Evolutionary conservation across 1,284 basidiomycete genomes (phyloP).

Genomic region (Trichosporon faecale): DNA sequence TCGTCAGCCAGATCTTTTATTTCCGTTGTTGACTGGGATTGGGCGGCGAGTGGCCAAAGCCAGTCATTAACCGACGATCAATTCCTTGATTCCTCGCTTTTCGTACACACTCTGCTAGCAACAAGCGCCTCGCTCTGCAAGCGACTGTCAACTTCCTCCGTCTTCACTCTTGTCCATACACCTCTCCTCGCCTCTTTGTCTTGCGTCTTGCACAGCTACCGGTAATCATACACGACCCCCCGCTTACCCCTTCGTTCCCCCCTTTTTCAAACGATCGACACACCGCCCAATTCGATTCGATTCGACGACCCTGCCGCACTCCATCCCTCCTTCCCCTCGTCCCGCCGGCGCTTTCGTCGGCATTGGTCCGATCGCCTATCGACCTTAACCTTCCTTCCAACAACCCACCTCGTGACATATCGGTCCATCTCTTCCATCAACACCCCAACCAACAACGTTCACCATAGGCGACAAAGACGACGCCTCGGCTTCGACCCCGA

Average conservation of each 20-base stretch:
- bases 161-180: not conserved
- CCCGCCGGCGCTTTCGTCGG: not conserved
- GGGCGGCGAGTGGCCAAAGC: not conserved
- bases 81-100: not conserved
- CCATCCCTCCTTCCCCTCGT: not conserved
- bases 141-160: not conserved
- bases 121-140: not conserved
- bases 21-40: not conserved
- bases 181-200: not conserved
- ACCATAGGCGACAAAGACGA: not conserved
- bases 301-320: not conserved
- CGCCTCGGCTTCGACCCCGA: not conserved
- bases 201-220: not conserved
- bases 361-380: conserved; percentile 2
- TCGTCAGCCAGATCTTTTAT: not conserved
- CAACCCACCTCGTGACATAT: not conserved
- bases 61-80: not conserved
- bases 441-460: not conserved
- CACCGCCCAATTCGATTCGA: not conserved
- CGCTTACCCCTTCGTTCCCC: not conserved
- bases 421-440: not conserved
- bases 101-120: not conserved
- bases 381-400: not conserved
- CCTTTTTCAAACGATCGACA: not conserved
- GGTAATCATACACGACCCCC: not conserved